Percentiles rank a stretch among this genome's conserved stretches.
Evolutionary conservation across 106 monocot species (phyloP).

Genomic region (Allium fistulosum): DNA sequence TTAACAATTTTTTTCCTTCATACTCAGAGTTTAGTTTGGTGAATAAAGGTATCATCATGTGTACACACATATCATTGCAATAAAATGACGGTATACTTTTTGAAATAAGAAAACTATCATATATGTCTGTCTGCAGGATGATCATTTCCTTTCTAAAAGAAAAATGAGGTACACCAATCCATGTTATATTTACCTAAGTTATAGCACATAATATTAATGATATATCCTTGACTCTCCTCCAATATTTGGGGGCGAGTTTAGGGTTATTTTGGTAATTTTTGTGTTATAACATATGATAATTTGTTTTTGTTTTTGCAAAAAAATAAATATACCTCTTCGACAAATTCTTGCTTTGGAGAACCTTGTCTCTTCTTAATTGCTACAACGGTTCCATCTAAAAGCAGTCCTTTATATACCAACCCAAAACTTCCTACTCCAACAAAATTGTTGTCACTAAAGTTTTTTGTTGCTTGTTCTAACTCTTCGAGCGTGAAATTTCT

Average conservation of each 20-base stretch:
- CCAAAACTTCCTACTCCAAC: slow-evolving; percentile 66
- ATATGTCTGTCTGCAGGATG: neutral
- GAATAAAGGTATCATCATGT: too few relatives aligned
- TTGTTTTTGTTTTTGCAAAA: too few relatives aligned
- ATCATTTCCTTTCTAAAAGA: neutral
- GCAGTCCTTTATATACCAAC: slow-evolving; percentile 66
- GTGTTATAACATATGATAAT: too few relatives aligned
- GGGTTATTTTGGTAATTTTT: too few relatives aligned
- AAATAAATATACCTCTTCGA: slow-evolving; percentile 40
- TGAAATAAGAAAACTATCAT: neutral
- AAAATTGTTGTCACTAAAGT: slow-evolving; percentile 39
- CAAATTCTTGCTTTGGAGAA: slow-evolving; percentile 30
- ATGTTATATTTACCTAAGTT: neutral
- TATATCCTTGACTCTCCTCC: too few relatives aligned
- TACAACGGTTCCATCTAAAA: slow-evolving; percentile 57
- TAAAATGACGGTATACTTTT: neutral
- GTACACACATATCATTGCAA: too few relatives aligned
- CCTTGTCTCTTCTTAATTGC: slow-evolving; percentile 54
- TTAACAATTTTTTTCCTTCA: too few relatives aligned
- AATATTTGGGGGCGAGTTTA: too few relatives aligned
- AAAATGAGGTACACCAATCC: neutral
- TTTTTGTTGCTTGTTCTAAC: slow-evolving; percentile 51
- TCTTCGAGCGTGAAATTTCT: slow-evolving; percentile 49
- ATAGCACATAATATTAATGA: too few relatives aligned
- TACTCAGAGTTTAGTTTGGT: too few relatives aligned